These are phyloP conservation scores for Cryptosporidium canis DNA, from an alignment of 169 alveolate genomes.

Conservation along the genomic window DNA sequence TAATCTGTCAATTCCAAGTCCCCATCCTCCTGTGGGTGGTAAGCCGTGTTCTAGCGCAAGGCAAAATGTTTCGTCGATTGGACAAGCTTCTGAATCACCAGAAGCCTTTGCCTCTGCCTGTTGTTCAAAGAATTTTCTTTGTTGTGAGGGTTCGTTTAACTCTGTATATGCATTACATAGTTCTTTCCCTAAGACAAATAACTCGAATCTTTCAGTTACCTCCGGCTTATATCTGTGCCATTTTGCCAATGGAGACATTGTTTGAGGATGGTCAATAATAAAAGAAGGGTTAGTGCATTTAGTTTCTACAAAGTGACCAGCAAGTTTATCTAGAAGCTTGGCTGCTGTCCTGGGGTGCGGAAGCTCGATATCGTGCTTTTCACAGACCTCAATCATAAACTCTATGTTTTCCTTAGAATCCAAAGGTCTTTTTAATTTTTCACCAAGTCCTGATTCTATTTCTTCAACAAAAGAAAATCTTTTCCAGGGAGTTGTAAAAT, in stretches of 20 bases:
- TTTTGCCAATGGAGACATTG: conserved; percentile 99
- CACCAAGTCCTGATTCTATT: conserved; percentile 84
- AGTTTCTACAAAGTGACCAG: conserved; percentile 93
- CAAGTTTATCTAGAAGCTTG: conserved; percentile 89
- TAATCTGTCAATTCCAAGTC: conserved; percentile 95
- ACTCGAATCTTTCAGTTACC: conserved; percentile 88
- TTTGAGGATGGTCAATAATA: conserved; percentile 97
- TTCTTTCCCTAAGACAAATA: conserved; percentile 96
- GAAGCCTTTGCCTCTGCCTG: conserved; percentile 88
- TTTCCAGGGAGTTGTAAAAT: conserved; percentile 98
- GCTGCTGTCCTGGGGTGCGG: conserved; percentile 88
- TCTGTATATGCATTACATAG: conserved; percentile 98
- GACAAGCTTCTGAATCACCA: conserved; percentile 90
- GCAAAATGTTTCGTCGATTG: conserved; percentile 91
- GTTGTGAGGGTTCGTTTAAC: conserved; percentile 97
- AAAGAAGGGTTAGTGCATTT: conserved; percentile 91
- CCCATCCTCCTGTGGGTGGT: conserved; percentile 98
- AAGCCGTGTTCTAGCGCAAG: conserved; percentile 92
- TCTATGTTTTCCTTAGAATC: conserved; percentile 81
- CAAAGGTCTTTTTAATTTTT: conserved; percentile 80
- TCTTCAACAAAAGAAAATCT: conserved; percentile 89
- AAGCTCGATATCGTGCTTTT: conserved; percentile 84
- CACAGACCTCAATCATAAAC: conserved; percentile 82
- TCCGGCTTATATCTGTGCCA: conserved; percentile 90
- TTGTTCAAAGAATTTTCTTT: conserved; percentile 90